phyloP scores from a whole-genome alignment of 306 rosid species.

The Sophora flavescens region DNA sequence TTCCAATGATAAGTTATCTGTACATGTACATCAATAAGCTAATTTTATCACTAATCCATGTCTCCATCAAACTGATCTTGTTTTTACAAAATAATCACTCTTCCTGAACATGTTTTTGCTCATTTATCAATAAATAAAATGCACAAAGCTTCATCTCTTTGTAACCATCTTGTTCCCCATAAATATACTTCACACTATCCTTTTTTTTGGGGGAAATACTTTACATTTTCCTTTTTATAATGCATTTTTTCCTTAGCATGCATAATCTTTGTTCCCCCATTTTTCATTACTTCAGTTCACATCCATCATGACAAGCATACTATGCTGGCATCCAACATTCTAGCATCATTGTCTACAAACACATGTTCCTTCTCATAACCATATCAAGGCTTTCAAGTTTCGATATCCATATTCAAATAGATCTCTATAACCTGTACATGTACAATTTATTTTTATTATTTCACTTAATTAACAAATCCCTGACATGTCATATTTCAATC shows the following conservation, averaged over 20 bases:
- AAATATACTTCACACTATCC: not conserved
- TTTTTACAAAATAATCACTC: not conserved
- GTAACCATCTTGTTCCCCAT: not conserved
- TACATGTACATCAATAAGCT: not conserved
- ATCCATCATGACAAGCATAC: conserved; percentile 13
- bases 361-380: conserved; percentile 6
- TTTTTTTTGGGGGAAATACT: not conserved
- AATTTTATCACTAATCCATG: not conserved
- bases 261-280: not conserved
- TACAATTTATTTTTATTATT: not conserved
- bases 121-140: not conserved
- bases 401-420: conserved; percentile 6
- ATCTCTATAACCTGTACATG: conserved; percentile 7
- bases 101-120: not conserved
- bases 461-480: not conserved
- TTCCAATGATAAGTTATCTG: not conserved
- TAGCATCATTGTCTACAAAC: not conserved
- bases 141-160: not conserved
- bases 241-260: not conserved
- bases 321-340: not conserved
- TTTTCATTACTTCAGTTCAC: conserved; percentile 17
- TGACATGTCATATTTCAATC: not conserved
- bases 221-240: not conserved
- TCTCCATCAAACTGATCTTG: conserved; percentile 1
- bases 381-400: not conserved